Conservation (phyloP, 2,329 filamentous ascomycete genomes). For the Thermothelomyces thermophilus region DNA sequence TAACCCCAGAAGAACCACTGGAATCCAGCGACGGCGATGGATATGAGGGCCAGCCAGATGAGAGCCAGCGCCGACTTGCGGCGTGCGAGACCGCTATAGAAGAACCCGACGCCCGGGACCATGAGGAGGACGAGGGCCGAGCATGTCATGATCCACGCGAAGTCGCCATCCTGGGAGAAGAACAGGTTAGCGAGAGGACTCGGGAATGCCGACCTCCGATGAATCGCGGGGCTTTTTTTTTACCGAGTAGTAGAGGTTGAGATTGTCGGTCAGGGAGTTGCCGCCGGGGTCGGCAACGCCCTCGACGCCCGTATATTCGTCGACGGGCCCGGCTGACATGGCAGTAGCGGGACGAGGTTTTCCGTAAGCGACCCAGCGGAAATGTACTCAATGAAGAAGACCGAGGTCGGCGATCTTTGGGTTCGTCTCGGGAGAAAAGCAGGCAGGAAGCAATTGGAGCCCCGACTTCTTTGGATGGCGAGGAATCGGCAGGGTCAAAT, state of each 20-base stretch:
- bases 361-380: too few species aligned
- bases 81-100: slow-evolving; percentile 84
- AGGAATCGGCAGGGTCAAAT: slow-evolving; percentile 9
- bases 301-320: slow-evolving; percentile 45
- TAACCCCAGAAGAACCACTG: slow-evolving; percentile 98
- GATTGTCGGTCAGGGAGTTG: slow-evolving; percentile 55
- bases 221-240: slow-evolving; percentile 25
- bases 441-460: not conserved
- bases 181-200: not conserved
- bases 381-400: too few species aligned
- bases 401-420: not conserved
- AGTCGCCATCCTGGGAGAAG: slow-evolving; percentile 60
- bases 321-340: slow-evolving; percentile 32
- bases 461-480: not conserved
- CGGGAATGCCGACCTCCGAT: not conserved
- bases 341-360: slow-evolving; percentile 1
- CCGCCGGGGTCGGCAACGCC: slow-evolving; percentile 43
- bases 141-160: slow-evolving; percentile 72
- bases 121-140: slow-evolving; percentile 81
- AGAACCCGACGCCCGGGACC: slow-evolving; percentile 91
- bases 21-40: slow-evolving; percentile 71
- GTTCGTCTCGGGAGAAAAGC: not conserved
- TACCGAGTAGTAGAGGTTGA: slow-evolving; percentile 82
- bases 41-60: slow-evolving; percentile 79
- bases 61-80: slow-evolving; percentile 84